A percentile compares a stretch with the other conserved stretches of the same genome.
phyloP scores from a whole-genome alignment of 202 grass and related monocot genomes.

The Dendrocalamus latiflorus region DNA sequence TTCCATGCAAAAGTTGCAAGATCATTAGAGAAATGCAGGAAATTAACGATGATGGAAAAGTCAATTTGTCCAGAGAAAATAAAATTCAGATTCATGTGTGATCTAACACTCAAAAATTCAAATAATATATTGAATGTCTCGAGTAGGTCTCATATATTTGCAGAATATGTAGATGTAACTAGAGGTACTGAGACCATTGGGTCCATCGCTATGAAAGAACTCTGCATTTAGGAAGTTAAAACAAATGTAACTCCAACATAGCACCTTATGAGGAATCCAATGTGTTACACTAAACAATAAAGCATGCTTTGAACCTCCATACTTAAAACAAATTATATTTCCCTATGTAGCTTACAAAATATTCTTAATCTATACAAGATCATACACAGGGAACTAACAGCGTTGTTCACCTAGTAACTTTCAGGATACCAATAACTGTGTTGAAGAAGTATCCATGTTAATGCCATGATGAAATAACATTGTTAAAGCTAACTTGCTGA shows the following conservation, averaged over 20 bases:
- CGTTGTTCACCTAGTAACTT: neutral
- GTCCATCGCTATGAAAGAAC: neutral
- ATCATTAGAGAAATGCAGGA: neutral
- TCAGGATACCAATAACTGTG: neutral
- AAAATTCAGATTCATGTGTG: conserved; percentile 4
- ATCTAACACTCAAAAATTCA: conserved; percentile 9
- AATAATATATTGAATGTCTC: neutral
- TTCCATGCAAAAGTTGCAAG: neutral
- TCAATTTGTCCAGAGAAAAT: neutral
- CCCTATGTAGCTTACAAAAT: neutral
- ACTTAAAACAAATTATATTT: neutral
- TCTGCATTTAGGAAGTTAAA: conserved; percentile 26
- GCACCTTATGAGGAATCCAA: neutral
- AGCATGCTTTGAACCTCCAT: neutral
- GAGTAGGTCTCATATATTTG: neutral
- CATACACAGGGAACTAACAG: neutral
- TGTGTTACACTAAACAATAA: neutral
- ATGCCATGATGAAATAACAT: neutral
- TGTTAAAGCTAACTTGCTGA: neutral
- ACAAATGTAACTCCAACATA: neutral
- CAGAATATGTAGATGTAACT: neutral
- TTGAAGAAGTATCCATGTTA: neutral
- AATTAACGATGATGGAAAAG: neutral
- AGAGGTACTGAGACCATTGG: neutral
- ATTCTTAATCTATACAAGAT: neutral